Percentiles rank a stretch among this genome's conserved stretches.
Conservation (phyloP, 192 early-diverging fungal species). For the Backusella australiensis region DNA sequence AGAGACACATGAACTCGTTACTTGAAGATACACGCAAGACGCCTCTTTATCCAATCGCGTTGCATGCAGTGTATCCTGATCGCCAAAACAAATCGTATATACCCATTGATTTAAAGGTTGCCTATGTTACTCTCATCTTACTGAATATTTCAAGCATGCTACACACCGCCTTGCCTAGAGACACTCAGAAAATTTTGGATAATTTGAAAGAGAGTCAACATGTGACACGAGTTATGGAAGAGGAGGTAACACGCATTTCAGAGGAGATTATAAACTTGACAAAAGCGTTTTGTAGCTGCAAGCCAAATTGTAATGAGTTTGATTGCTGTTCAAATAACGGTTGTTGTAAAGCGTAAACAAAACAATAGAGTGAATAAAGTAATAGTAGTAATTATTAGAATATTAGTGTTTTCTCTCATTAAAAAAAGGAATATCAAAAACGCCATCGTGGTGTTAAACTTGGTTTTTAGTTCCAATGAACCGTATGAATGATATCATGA, state of each 20-base stretch:
- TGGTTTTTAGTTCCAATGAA: too few species aligned
- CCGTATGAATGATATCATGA: too few species aligned
- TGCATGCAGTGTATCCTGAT: constrained; percentile 28
- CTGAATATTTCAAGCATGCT: constrained; percentile 52
- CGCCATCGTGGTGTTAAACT: too few species aligned
- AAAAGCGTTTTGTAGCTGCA: constrained; percentile 60
- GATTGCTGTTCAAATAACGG: background rate
- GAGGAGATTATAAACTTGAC: constrained; percentile 53
- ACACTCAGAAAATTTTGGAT: constrained; percentile 39
- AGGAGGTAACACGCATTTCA: constrained; percentile 50
- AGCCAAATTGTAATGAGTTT: constrained; percentile 14
- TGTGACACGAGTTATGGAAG: constrained; percentile 41
- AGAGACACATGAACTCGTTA: constrained; percentile 34
- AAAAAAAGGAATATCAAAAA: too few species aligned
- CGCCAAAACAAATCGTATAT: constrained; percentile 12
- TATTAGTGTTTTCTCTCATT: too few species aligned
- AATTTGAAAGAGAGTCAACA: constrained; percentile 20
- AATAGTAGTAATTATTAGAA: background rate
- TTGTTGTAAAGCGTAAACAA: background rate
- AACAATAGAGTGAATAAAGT: background rate
- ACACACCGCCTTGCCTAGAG: constrained; percentile 46
- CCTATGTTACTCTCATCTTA: constrained; percentile 62
- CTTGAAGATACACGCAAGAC: constrained; percentile 42
- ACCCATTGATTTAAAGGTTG: constrained; percentile 29
- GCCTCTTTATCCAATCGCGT: constrained; percentile 41